These are phyloP conservation scores for Tolypocladium paradoxum DNA, from an alignment of 2,329 filamentous ascomycete species.

Conservation along the genomic window DNA sequence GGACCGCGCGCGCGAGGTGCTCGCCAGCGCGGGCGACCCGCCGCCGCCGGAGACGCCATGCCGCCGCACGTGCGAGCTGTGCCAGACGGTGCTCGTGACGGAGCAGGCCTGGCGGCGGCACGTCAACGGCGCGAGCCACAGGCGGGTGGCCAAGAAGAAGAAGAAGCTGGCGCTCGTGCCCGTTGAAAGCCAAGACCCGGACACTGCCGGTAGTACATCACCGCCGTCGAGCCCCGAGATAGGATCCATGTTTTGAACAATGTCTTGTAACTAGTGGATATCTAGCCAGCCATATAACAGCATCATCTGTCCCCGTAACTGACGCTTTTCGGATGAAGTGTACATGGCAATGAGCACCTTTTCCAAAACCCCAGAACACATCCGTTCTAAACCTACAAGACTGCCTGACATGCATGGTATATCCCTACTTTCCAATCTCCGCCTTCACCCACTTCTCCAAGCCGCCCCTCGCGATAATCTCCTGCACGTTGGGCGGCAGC, in stretches of 20 bases:
- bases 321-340: neutral
- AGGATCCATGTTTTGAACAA: slow-evolving; percentile 13
- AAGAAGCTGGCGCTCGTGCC: slow-evolving; percentile 26
- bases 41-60: slow-evolving; percentile 41
- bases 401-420: neutral
- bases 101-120: slow-evolving; percentile 36
- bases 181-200: slow-evolving; percentile 9
- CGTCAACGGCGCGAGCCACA: slow-evolving; percentile 24
- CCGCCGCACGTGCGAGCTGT: slow-evolving; percentile 61
- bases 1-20: slow-evolving; percentile 37
- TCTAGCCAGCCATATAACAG: neutral
- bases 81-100: slow-evolving; percentile 51
- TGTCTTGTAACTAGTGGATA: neutral
- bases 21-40: slow-evolving; percentile 38
- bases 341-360: neutral
- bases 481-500: slow-evolving; percentile 75
- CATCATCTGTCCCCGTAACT: neutral
- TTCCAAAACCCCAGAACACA: neutral
- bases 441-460: slow-evolving; percentile 75
- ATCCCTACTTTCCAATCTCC: slow-evolving; percentile 36
- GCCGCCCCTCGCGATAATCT: slow-evolving; percentile 68
- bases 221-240: slow-evolving; percentile 15
- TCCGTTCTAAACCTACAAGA: neutral
- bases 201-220: slow-evolving; percentile 4
- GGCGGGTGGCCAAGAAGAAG: slow-evolving; percentile 21